These are phyloP conservation scores for Sclerotinia glacialis DNA, from an alignment of 2,329 filamentous ascomycete genomes.

Conservation along the genomic window DNA sequence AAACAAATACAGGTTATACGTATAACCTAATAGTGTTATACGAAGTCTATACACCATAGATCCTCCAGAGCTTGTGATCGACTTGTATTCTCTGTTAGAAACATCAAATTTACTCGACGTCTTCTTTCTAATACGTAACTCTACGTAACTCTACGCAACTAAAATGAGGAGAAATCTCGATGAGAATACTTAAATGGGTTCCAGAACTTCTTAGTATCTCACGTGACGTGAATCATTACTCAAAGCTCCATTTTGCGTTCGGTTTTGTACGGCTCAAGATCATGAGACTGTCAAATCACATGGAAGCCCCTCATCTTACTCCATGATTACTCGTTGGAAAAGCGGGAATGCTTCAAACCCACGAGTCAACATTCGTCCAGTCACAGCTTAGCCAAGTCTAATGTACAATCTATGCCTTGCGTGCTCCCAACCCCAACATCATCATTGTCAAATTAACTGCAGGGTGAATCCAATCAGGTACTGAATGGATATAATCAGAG, in stretches of 20 bases:
- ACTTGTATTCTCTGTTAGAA: conserved; percentile 3
- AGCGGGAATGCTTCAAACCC: conserved; percentile 1
- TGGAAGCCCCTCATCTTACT: conserved; percentile 3
- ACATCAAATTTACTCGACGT: conserved; percentile 16
- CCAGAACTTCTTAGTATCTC: conserved; percentile 12
- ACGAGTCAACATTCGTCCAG: conserved; percentile 17
- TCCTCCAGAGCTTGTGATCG: conserved; percentile 19
- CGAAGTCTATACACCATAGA: conserved; percentile 5
- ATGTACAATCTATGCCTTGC: neutral
- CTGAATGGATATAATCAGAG: neutral
- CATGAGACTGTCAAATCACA: conserved; percentile 14
- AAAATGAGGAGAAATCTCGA: conserved; percentile 19
- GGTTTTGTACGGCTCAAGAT: conserved; percentile 20
- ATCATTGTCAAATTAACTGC: conserved; percentile 2
- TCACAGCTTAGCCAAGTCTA: conserved; percentile 9
- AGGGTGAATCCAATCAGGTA: conserved; percentile 13
- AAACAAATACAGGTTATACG: conserved; percentile 4
- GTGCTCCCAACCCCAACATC: conserved; percentile 1
- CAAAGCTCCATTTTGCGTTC: neutral
- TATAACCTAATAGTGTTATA: neutral
- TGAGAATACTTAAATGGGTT: conserved; percentile 12
- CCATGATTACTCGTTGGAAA: conserved; percentile 13
- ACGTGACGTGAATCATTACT: conserved; percentile 13
- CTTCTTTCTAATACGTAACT: conserved; percentile 7
- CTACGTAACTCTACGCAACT: conserved; percentile 6